Base-by-base conservation (phyloP, 73 alveolate genomes). In the Breviolum minutum region DNA sequence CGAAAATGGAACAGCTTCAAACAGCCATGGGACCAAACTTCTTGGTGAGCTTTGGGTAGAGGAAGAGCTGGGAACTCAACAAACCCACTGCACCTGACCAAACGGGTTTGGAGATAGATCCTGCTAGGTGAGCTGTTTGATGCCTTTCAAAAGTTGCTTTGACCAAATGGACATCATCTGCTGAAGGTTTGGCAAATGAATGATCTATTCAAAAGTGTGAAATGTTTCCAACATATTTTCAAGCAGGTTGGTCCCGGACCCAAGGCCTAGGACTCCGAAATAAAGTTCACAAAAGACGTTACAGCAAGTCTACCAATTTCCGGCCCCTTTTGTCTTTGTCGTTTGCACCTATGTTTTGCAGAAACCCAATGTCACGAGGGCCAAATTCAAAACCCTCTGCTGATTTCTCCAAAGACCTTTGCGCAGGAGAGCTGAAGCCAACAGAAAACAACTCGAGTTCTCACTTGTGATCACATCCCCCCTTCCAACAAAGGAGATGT, bases 341-440 rank as follows among this genome's bases (percentile, higher is more conserved):
- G 64, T 27, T 20, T 74, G 88, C 84, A 73, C 98, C 98, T 40
- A 92, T 92, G 81, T 92, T 92, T 26, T 92, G 98, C 63, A 92
- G 83, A 48, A 92, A 26, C 5, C 98, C 98, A 16, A 92, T 92
- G 68, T 92, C 98, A 13, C 89, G 89, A 7, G 98, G 98, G 80
- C 98, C 98, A 63, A 92, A 92, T 68, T 74, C 98, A 14, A 92
- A 92, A 66, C 98, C 98, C 26, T 73, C 98, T 20, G 98, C 98
- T 0, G 89, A 73, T 29, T 80, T 80, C 66, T 92, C 90, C 16
- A 74, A 92, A 17, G 98, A 92, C 98, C 98, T 92, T 5, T 20
- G 95, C 54, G 3, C 54, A 40, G 54, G 54, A 40, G 54, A 40
- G 54, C 54, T 40, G 54, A 40, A 40, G 54, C 54, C 54, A 40